Base-by-base conservation (phyloP, 176 grass and related monocot species). In the Oryza glaberrima region DNA sequence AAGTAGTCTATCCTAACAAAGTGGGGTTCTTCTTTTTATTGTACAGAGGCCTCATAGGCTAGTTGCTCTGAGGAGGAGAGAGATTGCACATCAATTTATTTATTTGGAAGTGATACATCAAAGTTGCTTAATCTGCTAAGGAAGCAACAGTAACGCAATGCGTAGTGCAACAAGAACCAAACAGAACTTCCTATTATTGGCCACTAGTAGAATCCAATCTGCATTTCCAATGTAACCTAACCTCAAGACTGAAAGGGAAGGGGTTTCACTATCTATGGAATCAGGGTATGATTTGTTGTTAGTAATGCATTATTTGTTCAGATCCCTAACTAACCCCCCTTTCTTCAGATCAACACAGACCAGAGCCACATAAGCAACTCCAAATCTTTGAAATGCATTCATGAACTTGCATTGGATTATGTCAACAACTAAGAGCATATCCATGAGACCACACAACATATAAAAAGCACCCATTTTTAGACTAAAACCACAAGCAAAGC, bases 1-100 rank as follows among this genome's bases (percentile, higher is more conserved):
- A 66, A 84, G 76, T 52, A 45, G 17, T 13, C 49, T 80, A 46
- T 70, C 40, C 63, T 69, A 80, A 79, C 72, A 87, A 83, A 83
- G 46, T 67, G 0, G 7, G 34, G 58, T 63, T 22, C 58, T 45
- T 52, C 30, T 83, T 75, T n/a, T 35, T 13, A 65, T 17, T 46
- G 83, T 48, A 74, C 38, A 83, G 56, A 70, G 49, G 30, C 72
- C 28, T 30, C 77, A 69, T 77, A 32, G n/a, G 25, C 46, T 60
- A 69, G 65, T 6, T 64, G 26, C 56, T 45, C 51, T 71, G 26
- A 30, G 49, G 22, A 65, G 65, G 64, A 75, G 65, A 74, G 15
- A 35, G 69, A 45, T 26, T 72, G 44, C 23, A 36, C 32, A 76
- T 34, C 69, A 80, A 82, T 23, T 23, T 63, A 4, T 63, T 63